Conservation (phyloP, 345 rosid genomes). For the Trapa incisa region DNA sequence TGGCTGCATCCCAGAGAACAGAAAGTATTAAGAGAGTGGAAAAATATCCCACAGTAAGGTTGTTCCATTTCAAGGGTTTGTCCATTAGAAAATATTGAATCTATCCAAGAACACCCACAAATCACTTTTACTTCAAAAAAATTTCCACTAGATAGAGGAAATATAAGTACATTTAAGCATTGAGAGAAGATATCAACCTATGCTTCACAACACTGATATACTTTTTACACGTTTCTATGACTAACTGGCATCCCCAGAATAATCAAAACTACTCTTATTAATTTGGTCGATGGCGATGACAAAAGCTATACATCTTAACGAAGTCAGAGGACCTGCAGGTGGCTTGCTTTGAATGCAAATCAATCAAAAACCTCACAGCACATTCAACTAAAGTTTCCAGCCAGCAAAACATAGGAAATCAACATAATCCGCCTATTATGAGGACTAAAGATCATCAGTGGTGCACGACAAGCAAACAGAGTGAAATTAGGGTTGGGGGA, state of each 20-base stretch:
- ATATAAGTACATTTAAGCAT: not conserved
- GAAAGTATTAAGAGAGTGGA: not conserved
- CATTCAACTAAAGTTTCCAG: not conserved
- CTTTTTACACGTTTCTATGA: not conserved
- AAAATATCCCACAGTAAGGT: not conserved
- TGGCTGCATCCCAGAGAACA: conserved; percentile 17
- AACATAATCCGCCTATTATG: not conserved
- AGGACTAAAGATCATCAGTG: not conserved
- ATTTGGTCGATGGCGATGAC: not conserved
- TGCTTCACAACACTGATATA: not conserved
- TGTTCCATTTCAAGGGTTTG: not conserved
- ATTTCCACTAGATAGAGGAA: not conserved
- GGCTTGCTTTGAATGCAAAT: not conserved
- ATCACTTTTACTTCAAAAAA: not conserved
- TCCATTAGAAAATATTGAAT: not conserved
- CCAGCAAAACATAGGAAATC: not conserved
- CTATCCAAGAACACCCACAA: not conserved
- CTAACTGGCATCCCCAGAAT: too few relatives aligned
- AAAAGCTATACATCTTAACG: not conserved
- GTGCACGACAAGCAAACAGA: not conserved
- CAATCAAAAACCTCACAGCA: not conserved
- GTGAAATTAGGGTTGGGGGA: conserved; percentile 1
- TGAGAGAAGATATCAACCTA: not conserved
- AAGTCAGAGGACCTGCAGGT: not conserved
- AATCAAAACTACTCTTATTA: not conserved